Evolutionary conservation across 164 flowering plant species (phyloP).

Genomic region (Brasenia schreberi): DNA sequence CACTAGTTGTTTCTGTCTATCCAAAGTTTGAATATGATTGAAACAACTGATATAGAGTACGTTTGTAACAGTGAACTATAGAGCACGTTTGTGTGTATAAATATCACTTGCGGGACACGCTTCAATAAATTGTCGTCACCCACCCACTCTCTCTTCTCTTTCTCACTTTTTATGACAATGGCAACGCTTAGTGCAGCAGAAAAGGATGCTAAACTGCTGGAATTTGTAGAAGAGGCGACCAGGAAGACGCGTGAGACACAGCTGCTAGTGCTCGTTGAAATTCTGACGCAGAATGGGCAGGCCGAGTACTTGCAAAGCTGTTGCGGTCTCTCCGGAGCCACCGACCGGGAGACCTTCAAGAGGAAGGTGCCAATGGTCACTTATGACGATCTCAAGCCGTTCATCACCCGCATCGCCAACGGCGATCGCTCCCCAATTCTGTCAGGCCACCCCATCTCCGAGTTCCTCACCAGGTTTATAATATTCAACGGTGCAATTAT

Average conservation of each 20-base stretch:
- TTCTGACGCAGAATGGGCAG: conserved; percentile 19
- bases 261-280: conserved; percentile 19
- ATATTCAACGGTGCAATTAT: background rate
- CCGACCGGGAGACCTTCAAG: conserved; percentile 27
- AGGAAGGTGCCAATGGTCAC: conserved; percentile 20
- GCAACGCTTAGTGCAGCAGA: conserved; percentile 24
- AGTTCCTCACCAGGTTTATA: conserved; percentile 28
- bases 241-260: conserved; percentile 20
- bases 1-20: too few relatives aligned
- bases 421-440: conserved; percentile 33
- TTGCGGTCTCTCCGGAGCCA: conserved; percentile 10
- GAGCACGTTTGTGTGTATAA: too few relatives aligned
- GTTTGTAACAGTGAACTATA: too few relatives aligned
- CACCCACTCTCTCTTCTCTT: too few relatives aligned
- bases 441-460: conserved; percentile 27
- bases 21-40: too few relatives aligned
- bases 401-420: conserved; percentile 32
- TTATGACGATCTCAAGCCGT: conserved; percentile 30
- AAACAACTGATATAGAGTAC: too few relatives aligned
- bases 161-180: background rate
- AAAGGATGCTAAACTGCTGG: conserved; percentile 26
- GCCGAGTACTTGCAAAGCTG: conserved; percentile 29
- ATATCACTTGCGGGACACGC: too few relatives aligned
- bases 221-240: conserved; percentile 32
- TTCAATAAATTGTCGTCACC: too few relatives aligned